Evolutionary conservation across 768 basidiomycete genomes (phyloP).

Genomic region (Amanita subjunquillea): DNA sequence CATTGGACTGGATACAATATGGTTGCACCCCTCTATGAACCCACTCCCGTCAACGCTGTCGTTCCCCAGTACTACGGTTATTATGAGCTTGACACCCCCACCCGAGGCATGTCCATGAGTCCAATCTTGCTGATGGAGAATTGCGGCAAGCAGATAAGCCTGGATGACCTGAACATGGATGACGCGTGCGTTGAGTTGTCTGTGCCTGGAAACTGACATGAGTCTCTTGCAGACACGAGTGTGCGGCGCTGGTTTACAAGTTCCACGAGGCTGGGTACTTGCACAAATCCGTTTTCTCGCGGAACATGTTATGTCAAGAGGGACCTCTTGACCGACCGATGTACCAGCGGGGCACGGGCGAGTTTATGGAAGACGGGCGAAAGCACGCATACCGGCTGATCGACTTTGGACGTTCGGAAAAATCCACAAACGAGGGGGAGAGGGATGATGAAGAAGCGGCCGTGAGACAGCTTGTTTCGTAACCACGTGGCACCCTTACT

Average conservation of each 20-base stretch:
- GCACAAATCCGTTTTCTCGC: conserved; percentile 24
- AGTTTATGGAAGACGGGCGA: background rate
- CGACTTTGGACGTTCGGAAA: background rate
- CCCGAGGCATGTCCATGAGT: conserved; percentile 19
- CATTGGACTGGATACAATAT: conserved; percentile 42
- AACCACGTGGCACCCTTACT: no score
- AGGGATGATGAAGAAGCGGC: no score
- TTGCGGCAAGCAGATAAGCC: conserved; percentile 23
- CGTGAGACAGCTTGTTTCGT: no score
- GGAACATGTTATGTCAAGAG: conserved; percentile 28
- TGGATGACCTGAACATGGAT: conserved; percentile 20
- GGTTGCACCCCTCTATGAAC: conserved; percentile 27
- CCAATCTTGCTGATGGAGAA: conserved; percentile 34
- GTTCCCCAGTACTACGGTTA: conserved; percentile 61
- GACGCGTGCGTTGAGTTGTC: conserved; percentile 20
- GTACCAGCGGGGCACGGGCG: background rate
- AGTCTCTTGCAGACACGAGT: conserved; percentile 23
- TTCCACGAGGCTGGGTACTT: conserved; percentile 25
- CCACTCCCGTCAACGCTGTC: conserved; percentile 37
- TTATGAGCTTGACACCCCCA: conserved; percentile 20
- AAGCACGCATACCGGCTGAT: background rate
- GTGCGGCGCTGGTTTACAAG: conserved; percentile 24
- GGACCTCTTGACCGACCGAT: conserved; percentile 17
- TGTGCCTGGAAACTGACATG: background rate
- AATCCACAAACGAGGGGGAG: background rate